Evolutionary conservation across 169 alveolate genomes (phyloP), one percentile per base, ranked within the genome.

Genomic region (Plasmodium relictum): DNA sequence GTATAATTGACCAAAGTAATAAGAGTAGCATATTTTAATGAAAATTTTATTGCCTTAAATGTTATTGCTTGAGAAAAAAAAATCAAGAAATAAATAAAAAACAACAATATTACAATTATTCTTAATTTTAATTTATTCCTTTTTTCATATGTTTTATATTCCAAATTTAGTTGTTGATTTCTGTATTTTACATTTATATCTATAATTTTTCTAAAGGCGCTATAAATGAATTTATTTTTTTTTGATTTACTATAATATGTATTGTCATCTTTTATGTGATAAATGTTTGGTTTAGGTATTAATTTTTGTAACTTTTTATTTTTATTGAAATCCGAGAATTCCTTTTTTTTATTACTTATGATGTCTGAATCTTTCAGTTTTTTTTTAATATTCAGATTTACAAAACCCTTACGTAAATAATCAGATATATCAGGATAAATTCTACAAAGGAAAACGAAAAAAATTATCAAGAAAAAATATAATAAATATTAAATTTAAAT

Each of bases 121-220:
- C 87, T 45, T 58, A 86, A 45, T 71, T 86, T 69, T 70, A 70
- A 26, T 52, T 86, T 86, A 7, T 58, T 86, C 22, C 87, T 72
- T 65, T 86, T 86, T 22, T 86, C 92, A 59, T 71, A 86, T 61
- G 88, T 86, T 24, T 86, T 72, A 86, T 86, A 86, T 59, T 86
- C 92, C 39, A 86, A 86, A 66, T 86, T 86, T 72, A 86, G 37
- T 52, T 86, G 92, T 44, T 86, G 92, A 71, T 86, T 86, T 39
- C 92, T 62, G 59, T 86, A 86, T 37, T 69, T 72, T 58, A 86
- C 59, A 14, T 72, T 86, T 9, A 72, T 58, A 8, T 73, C 76
- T 71, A 71, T 39, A 70, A 71, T 41, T 56, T 61, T 69, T 56
- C 69, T 58, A 8, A 86, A 70, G 0, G 70, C 61, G 31, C 58